Base-by-base conservation (phyloP, 495 filamentous ascomycete genomes). In the Chlorociboria aeruginascens region DNA sequence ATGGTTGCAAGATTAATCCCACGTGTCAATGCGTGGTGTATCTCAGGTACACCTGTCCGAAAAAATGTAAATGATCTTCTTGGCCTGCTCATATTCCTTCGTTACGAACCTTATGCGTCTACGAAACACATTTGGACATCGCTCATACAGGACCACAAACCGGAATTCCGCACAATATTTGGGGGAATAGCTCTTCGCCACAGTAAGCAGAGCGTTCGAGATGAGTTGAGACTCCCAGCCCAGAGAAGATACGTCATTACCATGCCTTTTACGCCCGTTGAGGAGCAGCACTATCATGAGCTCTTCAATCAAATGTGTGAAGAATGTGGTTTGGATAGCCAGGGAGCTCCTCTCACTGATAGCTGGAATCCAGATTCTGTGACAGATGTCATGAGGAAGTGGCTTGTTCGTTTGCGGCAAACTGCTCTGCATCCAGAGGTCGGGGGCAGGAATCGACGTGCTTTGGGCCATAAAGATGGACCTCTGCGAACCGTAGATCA, bases 1-100 rank as follows among this genome's bases (percentile, higher is more conserved):
- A 76, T 73, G 51, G 75, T 95, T 31, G 89, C 90, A 13, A 71
- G 79, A 25, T 63, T 80, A 16, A 85, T 98, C 50, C 88, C 89
- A 45, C 73, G 90, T 20, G 61, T 84, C 49, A 90, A 92, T 64
- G 79, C 87, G 8, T 96, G 92, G 92, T 86, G 79, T 25, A 78
- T 98, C n/a, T 88, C 87, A 3, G 92, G 90, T 14, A 98, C 92
- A 0, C 92, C 92, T 1, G 70, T 95, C 17, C 78, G 81, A 45
- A 89, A 84, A 57, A 73, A 89, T 46, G 73, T 89, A 8, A 77
- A 81, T 31, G 79, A 85, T 58, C 66, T 85, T 14, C 51, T 75
- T 60, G 60, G 83, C 0, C 75, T 96, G 10, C 61, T 98, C 0
- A 66, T 79, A 1, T 98, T 98, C 46, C 73, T 98, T 10, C 75